Evolutionary conservation across 331 rosid genomes (phyloP).

Genomic region (Phaseolus coccineus): DNA sequence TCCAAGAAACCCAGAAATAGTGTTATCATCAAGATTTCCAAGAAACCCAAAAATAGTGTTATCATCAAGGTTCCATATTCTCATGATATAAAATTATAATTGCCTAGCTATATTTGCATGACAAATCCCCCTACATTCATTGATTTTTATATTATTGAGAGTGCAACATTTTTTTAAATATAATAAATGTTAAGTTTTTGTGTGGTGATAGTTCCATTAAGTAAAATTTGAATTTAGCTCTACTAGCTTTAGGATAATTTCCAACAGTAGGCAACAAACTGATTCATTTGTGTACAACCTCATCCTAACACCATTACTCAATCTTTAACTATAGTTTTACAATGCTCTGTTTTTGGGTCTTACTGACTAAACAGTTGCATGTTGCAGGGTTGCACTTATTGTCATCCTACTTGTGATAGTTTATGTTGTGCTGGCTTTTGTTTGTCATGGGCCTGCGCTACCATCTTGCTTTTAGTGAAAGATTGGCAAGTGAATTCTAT

Average conservation of each 20-base stretch:
- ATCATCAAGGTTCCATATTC: slow-evolving; percentile 14
- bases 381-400: slow-evolving; percentile 86
- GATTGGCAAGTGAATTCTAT: slow-evolving; percentile 37
- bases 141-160: slow-evolving; percentile 11
- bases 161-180: not conserved
- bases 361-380: slow-evolving; percentile 43
- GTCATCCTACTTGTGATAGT: slow-evolving; percentile 71
- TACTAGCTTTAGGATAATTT: slow-evolving; percentile 11
- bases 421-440: slow-evolving; percentile 82
- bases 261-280: slow-evolving; percentile 19
- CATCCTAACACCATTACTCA: not conserved
- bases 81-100: slow-evolving; percentile 9
- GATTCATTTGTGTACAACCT: slow-evolving; percentile 7
- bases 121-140: slow-evolving; percentile 8
- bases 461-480: slow-evolving; percentile 76
- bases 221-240: slow-evolving; percentile 29
- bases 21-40: slow-evolving; percentile 16
- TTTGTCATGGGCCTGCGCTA: slow-evolving; percentile 84
- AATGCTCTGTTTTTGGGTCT: slow-evolving; percentile 20
- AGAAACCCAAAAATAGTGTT: not conserved
- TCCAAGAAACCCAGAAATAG: not conserved
- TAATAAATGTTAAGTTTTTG: slow-evolving; percentile 18
- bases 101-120: slow-evolving; percentile 3
- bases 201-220: slow-evolving; percentile 12
- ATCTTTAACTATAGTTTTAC: slow-evolving; percentile 24